phyloP scores from a whole-genome alignment of 768 basidiomycete species.

The Boletus barrowsii region DNA sequence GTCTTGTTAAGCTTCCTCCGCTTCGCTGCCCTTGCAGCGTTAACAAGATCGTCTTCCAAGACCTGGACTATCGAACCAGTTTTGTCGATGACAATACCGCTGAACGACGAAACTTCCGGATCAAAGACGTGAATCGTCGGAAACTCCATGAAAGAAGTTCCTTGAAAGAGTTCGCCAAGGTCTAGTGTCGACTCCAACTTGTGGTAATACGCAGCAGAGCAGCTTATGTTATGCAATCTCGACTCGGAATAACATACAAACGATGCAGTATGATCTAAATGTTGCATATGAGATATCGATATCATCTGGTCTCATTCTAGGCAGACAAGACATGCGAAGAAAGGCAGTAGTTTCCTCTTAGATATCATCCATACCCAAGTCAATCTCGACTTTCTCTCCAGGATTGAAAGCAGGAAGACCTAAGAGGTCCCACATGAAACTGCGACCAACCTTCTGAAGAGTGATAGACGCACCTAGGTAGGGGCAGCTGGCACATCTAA shows the following conservation, averaged over 20 bases:
- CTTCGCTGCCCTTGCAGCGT: constrained; percentile 44
- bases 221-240: constrained; percentile 4
- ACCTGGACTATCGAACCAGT: constrained; percentile 36
- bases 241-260: neutral
- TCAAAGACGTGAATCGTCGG: constrained; percentile 80
- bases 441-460: constrained; percentile 4
- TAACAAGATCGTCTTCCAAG: constrained; percentile 12
- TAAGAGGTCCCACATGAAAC: constrained; percentile 32
- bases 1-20: constrained; percentile 52
- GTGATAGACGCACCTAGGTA: constrained; percentile 75
- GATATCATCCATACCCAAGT: constrained; percentile 86
- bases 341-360: constrained; percentile 32
- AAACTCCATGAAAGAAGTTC: constrained; percentile 76
- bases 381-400: constrained; percentile 94
- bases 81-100: constrained; percentile 55
- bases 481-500: constrained; percentile 93
- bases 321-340: neutral
- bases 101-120: constrained; percentile 48
- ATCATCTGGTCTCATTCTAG: neutral
- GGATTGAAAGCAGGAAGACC: constrained; percentile 98
- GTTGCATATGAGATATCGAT: constrained; percentile 2
- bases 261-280: neutral
- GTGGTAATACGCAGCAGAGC: constrained; percentile 47
- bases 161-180: constrained; percentile 47
- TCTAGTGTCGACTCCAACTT: constrained; percentile 50